Conservation (phyloP, 768 basidiomycete species). For the Psilocybe sp. region DNA sequence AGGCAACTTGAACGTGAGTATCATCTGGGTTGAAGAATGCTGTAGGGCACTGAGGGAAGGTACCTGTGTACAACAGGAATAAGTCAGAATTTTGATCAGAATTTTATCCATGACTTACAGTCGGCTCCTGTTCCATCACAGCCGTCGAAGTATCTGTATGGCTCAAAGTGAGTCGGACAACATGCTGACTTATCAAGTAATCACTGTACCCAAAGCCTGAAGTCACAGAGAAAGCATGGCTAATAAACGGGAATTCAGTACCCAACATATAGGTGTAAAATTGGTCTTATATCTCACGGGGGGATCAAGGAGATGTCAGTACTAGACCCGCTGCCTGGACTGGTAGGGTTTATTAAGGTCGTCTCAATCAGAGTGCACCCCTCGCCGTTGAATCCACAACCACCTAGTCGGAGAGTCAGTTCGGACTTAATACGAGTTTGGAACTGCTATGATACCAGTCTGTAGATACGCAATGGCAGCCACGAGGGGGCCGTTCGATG, state of each 20-base stretch:
- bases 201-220: constrained; percentile 33
- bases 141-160: constrained; percentile 37
- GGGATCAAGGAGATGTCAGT: constrained; percentile 28
- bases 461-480: constrained; percentile 37
- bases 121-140: constrained; percentile 40
- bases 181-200: not conserved
- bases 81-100: not conserved
- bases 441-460: constrained; percentile 18
- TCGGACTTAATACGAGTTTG: too few species aligned
- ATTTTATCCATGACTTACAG: constrained; percentile 27
- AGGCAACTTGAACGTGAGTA: constrained; percentile 35
- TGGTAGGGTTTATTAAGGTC: constrained; percentile 26
- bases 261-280: not conserved
- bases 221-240: constrained; percentile 37
- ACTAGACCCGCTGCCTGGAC: constrained; percentile 13
- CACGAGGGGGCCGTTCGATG: constrained; percentile 18
- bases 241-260: not conserved
- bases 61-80: constrained; percentile 23
- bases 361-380: constrained; percentile 29
- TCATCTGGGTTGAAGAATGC: constrained; percentile 36
- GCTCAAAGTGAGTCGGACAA: not conserved
- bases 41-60: constrained; percentile 26
- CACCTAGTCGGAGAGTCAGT: not conserved
- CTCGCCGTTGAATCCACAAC: constrained; percentile 28
- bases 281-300: constrained; percentile 26